phyloP scores from a whole-genome alignment of 2,329 filamentous ascomycete genomes.

The Macroventuria anomochaeta region DNA sequence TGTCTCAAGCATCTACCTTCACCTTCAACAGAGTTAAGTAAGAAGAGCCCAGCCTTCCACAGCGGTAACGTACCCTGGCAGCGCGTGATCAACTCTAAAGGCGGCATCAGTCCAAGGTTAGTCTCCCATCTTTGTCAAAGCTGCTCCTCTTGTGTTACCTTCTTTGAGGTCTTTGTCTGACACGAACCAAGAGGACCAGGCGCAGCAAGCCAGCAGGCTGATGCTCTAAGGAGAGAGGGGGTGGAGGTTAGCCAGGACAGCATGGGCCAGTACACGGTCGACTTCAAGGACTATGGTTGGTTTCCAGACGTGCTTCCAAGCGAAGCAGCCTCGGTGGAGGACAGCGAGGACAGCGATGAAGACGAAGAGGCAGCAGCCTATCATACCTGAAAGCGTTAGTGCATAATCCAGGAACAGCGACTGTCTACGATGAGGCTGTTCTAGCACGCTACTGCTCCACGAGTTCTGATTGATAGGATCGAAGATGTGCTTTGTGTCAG shows the following conservation, averaged over 20 bases:
- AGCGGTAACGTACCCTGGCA: slow-evolving; percentile 89
- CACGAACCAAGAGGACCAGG: slow-evolving; percentile 49
- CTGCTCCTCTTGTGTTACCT: slow-evolving; percentile 13
- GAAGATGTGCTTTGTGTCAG: slow-evolving; percentile 5
- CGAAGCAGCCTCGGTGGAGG: slow-evolving; percentile 49
- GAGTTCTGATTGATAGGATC: slow-evolving; percentile 7
- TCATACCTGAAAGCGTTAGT: slow-evolving; percentile 36
- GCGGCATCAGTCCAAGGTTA: slow-evolving; percentile 83
- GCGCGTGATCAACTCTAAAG: slow-evolving; percentile 86
- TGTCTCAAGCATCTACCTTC: slow-evolving; percentile 85
- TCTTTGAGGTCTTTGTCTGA: slow-evolving; percentile 26
- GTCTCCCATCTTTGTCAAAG: slow-evolving; percentile 26
- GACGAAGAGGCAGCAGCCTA: slow-evolving; percentile 42
- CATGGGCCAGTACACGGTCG: slow-evolving; percentile 57
- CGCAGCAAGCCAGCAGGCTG: slow-evolving; percentile 56
- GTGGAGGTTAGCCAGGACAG: slow-evolving; percentile 55
- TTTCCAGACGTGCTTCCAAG: slow-evolving; percentile 59
- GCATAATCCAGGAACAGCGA: slow-evolving; percentile 1
- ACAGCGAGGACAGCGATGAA: slow-evolving; percentile 39
- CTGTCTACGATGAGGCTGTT: slow-evolving; percentile 6
- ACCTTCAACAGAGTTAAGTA: slow-evolving; percentile 50
- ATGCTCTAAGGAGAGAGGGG: slow-evolving; percentile 55
- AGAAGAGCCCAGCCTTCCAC: slow-evolving; percentile 65
- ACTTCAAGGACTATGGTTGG: slow-evolving; percentile 57
- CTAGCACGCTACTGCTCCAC: slow-evolving; percentile 17